Conservation (phyloP, 441 rosid genomes). For the Cnidoscolus chayamansa region DNA sequence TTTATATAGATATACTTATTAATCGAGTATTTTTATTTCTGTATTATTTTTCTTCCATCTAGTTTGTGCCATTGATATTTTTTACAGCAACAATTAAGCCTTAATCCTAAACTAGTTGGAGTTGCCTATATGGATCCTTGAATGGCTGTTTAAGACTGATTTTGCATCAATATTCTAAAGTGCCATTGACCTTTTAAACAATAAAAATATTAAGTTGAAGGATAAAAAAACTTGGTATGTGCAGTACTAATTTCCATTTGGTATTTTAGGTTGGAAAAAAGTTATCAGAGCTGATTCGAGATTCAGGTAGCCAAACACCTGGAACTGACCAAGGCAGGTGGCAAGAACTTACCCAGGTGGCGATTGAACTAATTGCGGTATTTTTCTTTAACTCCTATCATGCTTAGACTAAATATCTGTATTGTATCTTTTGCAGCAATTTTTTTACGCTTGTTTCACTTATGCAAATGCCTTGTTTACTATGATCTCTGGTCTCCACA, state of each 20-base stretch:
- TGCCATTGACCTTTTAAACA: slow-evolving; percentile 3
- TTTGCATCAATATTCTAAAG: not conserved
- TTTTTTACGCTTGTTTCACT: not conserved
- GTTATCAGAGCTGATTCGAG: slow-evolving; percentile 93
- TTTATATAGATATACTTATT: not conserved
- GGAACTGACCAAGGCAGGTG: slow-evolving; percentile 92
- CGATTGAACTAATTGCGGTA: slow-evolving; percentile 95
- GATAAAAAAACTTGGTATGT: not conserved
- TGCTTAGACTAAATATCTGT: not conserved
- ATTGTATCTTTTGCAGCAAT: not conserved
- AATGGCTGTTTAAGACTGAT: too few relatives aligned
- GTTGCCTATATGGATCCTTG: too few relatives aligned
- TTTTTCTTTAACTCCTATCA: slow-evolving; percentile 13
- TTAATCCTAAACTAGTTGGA: too few relatives aligned
- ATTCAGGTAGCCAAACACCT: slow-evolving; percentile 74
- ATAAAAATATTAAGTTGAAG: not conserved
- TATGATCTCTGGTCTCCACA: not conserved
- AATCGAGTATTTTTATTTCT: not conserved
- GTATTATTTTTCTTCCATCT: not conserved
- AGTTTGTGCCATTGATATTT: not conserved
- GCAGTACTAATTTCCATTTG: slow-evolving; percentile 18
- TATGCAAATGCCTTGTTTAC: not conserved
- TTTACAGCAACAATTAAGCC: too few relatives aligned
- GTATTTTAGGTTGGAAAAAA: slow-evolving; percentile 85
- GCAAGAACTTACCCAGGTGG: slow-evolving; percentile 98